Conservation (phyloP, 2,329 filamentous ascomycete genomes). For the Pseudogymnoascus sp. region DNA sequence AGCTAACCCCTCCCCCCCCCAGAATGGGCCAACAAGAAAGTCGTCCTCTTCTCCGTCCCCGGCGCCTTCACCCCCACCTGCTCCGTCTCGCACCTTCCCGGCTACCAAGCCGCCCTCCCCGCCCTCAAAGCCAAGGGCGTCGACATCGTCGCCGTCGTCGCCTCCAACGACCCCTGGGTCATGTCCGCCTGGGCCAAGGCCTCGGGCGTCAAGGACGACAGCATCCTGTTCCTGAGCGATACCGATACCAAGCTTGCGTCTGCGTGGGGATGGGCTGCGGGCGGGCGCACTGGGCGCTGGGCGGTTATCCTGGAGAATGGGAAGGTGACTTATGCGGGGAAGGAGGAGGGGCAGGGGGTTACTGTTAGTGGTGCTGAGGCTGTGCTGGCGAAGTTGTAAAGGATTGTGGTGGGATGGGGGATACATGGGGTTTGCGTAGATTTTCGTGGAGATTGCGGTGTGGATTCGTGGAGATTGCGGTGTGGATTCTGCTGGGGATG, state of each 20-base stretch:
- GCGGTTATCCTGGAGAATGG: slow-evolving; percentile 61
- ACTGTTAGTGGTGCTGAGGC: slow-evolving; percentile 26
- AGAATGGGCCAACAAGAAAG: slow-evolving; percentile 62
- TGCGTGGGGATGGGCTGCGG: slow-evolving; percentile 53
- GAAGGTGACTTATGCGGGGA: slow-evolving; percentile 59
- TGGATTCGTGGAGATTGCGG: neutral
- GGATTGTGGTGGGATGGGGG: neutral
- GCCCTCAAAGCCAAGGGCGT: slow-evolving; percentile 57
- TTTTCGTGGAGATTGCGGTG: neutral
- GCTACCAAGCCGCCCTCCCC: slow-evolving; percentile 54
- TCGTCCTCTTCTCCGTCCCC: slow-evolving; percentile 60
- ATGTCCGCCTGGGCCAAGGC: slow-evolving; percentile 69
- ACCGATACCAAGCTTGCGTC: slow-evolving; percentile 56
- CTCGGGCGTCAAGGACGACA: slow-evolving; percentile 54
- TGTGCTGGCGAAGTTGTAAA: slow-evolving; percentile 16
- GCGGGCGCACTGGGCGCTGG: slow-evolving; percentile 55
- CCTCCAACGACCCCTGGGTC: slow-evolving; percentile 61
- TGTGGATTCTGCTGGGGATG: no score
- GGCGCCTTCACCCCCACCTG: slow-evolving; percentile 65
- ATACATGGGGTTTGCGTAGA: neutral
- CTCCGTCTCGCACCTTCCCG: slow-evolving; percentile 58
- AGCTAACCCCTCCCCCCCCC: slow-evolving; percentile 5
- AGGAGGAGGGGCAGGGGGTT: slow-evolving; percentile 37
- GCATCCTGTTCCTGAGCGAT: slow-evolving; percentile 61
- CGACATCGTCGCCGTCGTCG: slow-evolving; percentile 58